phyloP scores from a whole-genome alignment of 345 rosid genomes.

The Litchi chinensis region DNA sequence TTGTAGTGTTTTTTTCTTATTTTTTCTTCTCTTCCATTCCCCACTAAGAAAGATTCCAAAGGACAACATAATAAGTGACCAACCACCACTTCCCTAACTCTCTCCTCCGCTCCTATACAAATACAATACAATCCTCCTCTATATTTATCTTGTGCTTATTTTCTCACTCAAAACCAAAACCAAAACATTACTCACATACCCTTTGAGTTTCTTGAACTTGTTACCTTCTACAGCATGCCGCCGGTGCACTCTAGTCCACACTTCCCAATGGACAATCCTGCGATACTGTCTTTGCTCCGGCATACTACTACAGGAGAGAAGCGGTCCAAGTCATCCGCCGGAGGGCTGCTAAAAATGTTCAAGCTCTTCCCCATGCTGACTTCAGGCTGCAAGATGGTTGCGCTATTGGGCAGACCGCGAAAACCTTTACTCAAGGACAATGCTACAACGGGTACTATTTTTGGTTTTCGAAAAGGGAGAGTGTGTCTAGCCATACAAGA shows the following conservation, averaged over 20 bases:
- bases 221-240: conserved; percentile 43
- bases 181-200: not conserved
- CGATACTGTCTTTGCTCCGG: conserved; percentile 70
- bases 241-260: conserved; percentile 80
- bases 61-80: conserved; percentile 41
- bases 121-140: conserved; percentile 1
- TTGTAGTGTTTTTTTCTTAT: conserved; percentile 2
- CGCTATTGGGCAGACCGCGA: conserved; percentile 66
- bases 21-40: conserved; percentile 27
- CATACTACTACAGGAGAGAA: conserved; percentile 51
- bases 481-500: conserved; percentile 86
- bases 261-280: conserved; percentile 73
- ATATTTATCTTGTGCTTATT: conserved; percentile 21
- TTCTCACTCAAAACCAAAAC: conserved; percentile 18
- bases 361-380: conserved; percentile 94
- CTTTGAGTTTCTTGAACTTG: conserved; percentile 13
- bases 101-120: not conserved
- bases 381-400: conserved; percentile 97
- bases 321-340: conserved; percentile 48
- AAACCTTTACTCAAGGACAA: conserved; percentile 76
- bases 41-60: conserved; percentile 51
- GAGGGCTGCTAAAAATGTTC: conserved; percentile 77
- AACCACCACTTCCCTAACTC: conserved; percentile 31
- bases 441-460: conserved; percentile 84
- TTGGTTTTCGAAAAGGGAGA: conserved; percentile 86